Conservation (phyloP, 2,329 filamentous ascomycete genomes). For the Teratosphaeria pseudoeucalypti region DNA sequence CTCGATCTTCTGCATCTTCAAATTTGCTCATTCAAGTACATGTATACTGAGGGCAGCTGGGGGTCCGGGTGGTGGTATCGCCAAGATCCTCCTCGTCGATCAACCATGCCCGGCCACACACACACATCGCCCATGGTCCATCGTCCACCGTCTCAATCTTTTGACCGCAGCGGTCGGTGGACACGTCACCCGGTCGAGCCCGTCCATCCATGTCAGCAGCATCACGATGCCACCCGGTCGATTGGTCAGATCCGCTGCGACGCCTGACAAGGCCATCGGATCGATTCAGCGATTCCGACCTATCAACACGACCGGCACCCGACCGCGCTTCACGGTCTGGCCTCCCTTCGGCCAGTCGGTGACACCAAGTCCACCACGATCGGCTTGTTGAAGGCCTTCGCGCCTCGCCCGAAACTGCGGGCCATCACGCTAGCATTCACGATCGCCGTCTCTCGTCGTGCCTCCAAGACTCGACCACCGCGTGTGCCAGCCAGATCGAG, state of each 20-base stretch:
- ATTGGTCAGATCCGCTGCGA: too few species aligned
- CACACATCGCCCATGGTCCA: not conserved
- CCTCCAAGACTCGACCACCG: constrained; percentile 13
- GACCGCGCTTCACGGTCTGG: not conserved
- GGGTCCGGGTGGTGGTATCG: too few species aligned
- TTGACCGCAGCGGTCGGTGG: not conserved
- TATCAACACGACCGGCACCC: not conserved
- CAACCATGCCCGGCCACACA: not conserved
- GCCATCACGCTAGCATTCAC: constrained; percentile 71
- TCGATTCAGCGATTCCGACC: not conserved
- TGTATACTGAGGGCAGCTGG: too few species aligned
- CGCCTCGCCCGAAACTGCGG: constrained; percentile 42
- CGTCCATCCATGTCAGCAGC: too few species aligned
- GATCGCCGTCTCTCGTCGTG: constrained; percentile 59
- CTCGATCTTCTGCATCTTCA: too few species aligned
- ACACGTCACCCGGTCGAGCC: too few species aligned
- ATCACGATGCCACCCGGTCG: not conserved
- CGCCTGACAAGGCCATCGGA: too few species aligned
- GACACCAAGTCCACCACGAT: constrained; percentile 63
- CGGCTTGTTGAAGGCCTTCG: constrained; percentile 62
- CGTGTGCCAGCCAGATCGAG: constrained; percentile 48
- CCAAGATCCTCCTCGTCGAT: not conserved
- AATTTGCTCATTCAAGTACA: too few species aligned
- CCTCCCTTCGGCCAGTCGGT: not conserved
- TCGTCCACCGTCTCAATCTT: not conserved